A percentile compares a stretch with the other conserved stretches of the same genome.
Conservation (phyloP, 2,329 filamentous ascomycete genomes). For the Whalleya microplaca region DNA sequence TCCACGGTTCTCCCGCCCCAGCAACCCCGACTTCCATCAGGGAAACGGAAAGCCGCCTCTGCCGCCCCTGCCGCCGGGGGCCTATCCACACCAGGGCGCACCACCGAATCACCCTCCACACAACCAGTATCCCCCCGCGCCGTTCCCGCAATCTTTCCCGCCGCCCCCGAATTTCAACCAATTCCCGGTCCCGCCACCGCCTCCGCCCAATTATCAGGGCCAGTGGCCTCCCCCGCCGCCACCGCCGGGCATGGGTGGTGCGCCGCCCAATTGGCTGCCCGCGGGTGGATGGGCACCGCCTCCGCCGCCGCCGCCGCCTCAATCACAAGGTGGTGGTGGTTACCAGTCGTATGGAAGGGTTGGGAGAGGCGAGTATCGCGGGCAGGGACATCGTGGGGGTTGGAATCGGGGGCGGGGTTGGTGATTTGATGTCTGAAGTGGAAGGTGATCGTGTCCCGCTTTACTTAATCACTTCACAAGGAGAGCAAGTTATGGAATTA, state of each 20-base stretch:
- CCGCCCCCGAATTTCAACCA: slow-evolving; percentile 28
- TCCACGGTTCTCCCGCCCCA: slow-evolving; percentile 13
- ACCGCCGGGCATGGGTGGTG: slow-evolving; percentile 22
- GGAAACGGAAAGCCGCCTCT: slow-evolving; percentile 20
- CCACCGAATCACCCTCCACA: slow-evolving; percentile 20
- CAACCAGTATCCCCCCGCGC: slow-evolving; percentile 26
- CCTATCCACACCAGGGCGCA: slow-evolving; percentile 16
- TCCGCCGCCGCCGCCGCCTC: slow-evolving; percentile 31
- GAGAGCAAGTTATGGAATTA: no score
- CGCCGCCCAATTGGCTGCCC: slow-evolving; percentile 30
- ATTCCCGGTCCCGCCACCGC: slow-evolving; percentile 33
- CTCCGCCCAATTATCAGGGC: slow-evolving; percentile 30
- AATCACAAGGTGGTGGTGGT: slow-evolving; percentile 26
- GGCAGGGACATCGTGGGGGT: slow-evolving; percentile 34
- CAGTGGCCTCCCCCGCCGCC: slow-evolving; percentile 31
- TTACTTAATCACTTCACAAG: no score
- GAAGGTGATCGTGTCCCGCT: not conserved
- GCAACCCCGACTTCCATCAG: slow-evolving; percentile 12
- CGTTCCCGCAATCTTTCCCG: slow-evolving; percentile 27
- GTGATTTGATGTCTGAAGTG: slow-evolving; percentile 17
- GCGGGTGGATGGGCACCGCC: slow-evolving; percentile 24
- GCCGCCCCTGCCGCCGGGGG: no score
- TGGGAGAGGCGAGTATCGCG: slow-evolving; percentile 36
- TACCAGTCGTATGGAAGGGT: slow-evolving; percentile 36
- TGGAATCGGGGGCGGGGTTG: slow-evolving; percentile 34